Evolutionary conservation across 2,329 filamentous ascomycete species (phyloP).

Genomic region (Monilinia polystroma): DNA sequence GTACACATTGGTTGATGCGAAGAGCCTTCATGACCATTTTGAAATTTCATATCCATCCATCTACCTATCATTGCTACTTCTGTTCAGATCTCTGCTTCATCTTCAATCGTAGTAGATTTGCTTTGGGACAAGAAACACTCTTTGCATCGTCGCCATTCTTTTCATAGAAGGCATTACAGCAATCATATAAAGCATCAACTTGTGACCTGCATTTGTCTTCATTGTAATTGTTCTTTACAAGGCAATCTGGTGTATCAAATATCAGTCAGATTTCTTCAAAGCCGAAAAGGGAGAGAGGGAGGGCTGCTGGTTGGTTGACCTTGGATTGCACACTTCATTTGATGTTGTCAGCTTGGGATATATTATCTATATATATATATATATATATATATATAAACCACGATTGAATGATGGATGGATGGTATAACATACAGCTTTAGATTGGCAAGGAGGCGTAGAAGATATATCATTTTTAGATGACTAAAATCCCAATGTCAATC

Average conservation of each 20-base stretch:
- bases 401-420: too few relatives aligned
- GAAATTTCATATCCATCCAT: conserved; percentile 10
- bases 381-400: too few relatives aligned
- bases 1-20: not conserved
- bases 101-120: conserved; percentile 75
- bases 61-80: not conserved
- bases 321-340: conserved; percentile 79
- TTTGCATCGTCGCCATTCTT: conserved; percentile 72
- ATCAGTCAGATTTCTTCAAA: conserved; percentile 14
- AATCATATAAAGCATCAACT: conserved; percentile 87
- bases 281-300: not conserved
- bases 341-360: conserved; percentile 10
- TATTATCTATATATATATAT: too few relatives aligned
- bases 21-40: not conserved
- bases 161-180: conserved; percentile 86
- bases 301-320: conserved; percentile 49
- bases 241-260: conserved; percentile 60
- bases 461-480: conserved; percentile 61
- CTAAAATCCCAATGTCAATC: conserved; percentile 35
- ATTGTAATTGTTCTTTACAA: conserved; percentile 80
- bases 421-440: conserved; percentile 65
- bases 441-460: conserved; percentile 70
- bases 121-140: conserved; percentile 82
- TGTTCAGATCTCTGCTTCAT: conserved; percentile 63
- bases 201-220: conserved; percentile 77